Percentiles rank a stretch among this genome's conserved stretches.
These are phyloP conservation scores for Linnemannia elongata DNA, from an alignment of 192 early-diverging fungal species.

Conservation along the genomic window DNA sequence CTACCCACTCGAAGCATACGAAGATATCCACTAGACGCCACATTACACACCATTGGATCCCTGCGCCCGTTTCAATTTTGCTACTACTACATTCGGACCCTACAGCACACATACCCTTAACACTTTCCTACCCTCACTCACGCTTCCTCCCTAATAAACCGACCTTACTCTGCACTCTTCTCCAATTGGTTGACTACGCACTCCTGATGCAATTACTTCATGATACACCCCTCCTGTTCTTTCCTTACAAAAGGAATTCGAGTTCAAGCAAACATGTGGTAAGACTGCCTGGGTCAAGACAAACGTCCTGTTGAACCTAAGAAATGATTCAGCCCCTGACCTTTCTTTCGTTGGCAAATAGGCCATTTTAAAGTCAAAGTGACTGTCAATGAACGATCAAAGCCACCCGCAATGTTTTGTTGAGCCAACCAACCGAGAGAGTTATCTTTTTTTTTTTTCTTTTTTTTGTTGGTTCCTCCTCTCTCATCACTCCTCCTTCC, in stretches of 20 bases:
- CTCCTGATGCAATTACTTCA: too few species aligned
- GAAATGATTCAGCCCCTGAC: too few species aligned
- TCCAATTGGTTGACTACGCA: too few species aligned
- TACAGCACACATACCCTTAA: neutral
- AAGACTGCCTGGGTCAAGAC: too few species aligned
- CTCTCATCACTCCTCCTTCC: neutral
- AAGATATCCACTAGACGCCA: constrained; percentile 22
- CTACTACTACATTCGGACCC: neutral
- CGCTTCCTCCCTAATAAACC: too few species aligned
- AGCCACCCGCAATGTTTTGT: neutral
- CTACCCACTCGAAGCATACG: constrained; percentile 31
- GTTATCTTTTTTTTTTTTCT: constrained; percentile 10
- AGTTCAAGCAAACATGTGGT: too few species aligned
- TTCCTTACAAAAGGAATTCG: too few species aligned
- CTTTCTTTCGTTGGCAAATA: too few species aligned
- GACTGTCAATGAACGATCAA: neutral
- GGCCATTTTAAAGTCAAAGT: neutral
- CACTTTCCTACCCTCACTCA: neutral
- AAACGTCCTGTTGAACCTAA: too few species aligned
- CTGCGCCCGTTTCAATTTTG: neutral
- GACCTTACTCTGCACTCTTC: too few species aligned
- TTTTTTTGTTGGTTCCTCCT: neutral
- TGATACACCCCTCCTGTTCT: too few species aligned
- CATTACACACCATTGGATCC: neutral
- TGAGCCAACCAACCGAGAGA: neutral